Conservation (phyloP, 2,329 filamentous ascomycete species). For the Zymoseptoria ardabiliae region DNA sequence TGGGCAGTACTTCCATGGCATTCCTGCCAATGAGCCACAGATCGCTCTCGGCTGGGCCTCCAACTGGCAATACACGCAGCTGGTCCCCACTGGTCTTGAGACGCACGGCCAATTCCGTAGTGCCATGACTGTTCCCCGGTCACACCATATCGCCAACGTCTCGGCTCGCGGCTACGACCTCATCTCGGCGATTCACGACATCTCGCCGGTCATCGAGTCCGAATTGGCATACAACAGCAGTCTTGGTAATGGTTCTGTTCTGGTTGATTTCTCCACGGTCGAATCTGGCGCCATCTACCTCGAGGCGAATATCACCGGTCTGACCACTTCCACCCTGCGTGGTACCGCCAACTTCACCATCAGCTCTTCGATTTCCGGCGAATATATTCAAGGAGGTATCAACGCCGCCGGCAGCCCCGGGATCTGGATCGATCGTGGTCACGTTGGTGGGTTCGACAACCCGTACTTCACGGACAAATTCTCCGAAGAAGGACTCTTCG, state of each 20-base stretch:
- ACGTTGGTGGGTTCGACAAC: slow-evolving; percentile 45
- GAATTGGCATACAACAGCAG: slow-evolving; percentile 38
- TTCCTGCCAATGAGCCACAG: slow-evolving; percentile 34
- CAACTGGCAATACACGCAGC: slow-evolving; percentile 52
- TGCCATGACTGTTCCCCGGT: slow-evolving; percentile 46
- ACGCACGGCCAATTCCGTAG: slow-evolving; percentile 46
- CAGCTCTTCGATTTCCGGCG: slow-evolving; percentile 42
- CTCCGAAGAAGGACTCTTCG: slow-evolving; percentile 28
- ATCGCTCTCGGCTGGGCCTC: slow-evolving; percentile 51
- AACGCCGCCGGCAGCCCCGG: slow-evolving; percentile 35
- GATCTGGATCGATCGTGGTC: slow-evolving; percentile 45
- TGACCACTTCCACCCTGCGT: slow-evolving; percentile 26
- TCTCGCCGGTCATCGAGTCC: slow-evolving; percentile 41
- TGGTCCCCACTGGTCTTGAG: slow-evolving; percentile 46
- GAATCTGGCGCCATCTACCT: slow-evolving; percentile 48
- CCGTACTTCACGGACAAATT: slow-evolving; percentile 52
- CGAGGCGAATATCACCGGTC: slow-evolving; percentile 45
- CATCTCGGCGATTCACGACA: slow-evolving; percentile 44
- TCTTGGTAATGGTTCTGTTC: slow-evolving; percentile 43
- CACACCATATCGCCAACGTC: slow-evolving; percentile 46
- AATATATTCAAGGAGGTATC: slow-evolving; percentile 45
- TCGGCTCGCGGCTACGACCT: slow-evolving; percentile 47
- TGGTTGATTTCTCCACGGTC: slow-evolving; percentile 46
- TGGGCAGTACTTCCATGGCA: slow-evolving; percentile 48
- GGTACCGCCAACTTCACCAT: slow-evolving; percentile 48